These are phyloP conservation scores for Piper longum DNA, from an alignment of 164 flowering plant genomes.

Conservation along the genomic window DNA sequence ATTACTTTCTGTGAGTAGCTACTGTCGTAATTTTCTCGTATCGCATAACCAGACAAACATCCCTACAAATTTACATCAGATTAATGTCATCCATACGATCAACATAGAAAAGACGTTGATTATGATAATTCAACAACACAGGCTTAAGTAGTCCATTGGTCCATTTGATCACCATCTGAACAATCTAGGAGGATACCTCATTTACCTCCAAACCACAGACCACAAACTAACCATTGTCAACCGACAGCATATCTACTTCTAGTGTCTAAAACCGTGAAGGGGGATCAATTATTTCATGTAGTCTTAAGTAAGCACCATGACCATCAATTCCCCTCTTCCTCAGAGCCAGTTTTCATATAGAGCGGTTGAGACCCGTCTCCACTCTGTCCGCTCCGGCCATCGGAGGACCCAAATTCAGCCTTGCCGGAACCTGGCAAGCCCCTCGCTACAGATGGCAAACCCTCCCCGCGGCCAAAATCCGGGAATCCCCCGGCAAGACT, in stretches of 20 bases:
- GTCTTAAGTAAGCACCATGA: background rate
- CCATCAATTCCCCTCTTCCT: conserved; percentile 50
- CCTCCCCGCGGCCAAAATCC: conserved; percentile 44
- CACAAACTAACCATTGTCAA: too few species aligned
- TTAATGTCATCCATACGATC: too few species aligned
- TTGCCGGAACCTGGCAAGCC: conserved; percentile 37
- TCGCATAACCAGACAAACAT: too few species aligned
- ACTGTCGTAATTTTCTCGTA: too few species aligned
- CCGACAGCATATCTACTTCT: background rate
- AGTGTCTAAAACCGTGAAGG: background rate
- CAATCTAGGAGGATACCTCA: too few species aligned
- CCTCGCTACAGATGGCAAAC: conserved; percentile 21
- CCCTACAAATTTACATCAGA: too few species aligned
- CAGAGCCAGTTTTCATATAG: conserved; percentile 41
- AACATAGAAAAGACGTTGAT: too few species aligned
- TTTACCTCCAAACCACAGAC: too few species aligned
- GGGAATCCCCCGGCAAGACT: conserved; percentile 37
- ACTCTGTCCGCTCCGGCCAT: conserved; percentile 34
- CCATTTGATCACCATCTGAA: too few species aligned
- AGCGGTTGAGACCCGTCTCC: conserved; percentile 52
- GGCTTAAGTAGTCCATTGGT: too few species aligned
- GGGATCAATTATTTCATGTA: background rate
- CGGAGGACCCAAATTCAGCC: conserved; percentile 46
- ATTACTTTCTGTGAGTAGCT: too few species aligned
- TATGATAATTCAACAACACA: too few species aligned